Evolutionary conservation across 768 basidiomycete species (phyloP), one percentile per base, ranked within the genome.

Genomic region (Steccherinum ochraceum): DNA sequence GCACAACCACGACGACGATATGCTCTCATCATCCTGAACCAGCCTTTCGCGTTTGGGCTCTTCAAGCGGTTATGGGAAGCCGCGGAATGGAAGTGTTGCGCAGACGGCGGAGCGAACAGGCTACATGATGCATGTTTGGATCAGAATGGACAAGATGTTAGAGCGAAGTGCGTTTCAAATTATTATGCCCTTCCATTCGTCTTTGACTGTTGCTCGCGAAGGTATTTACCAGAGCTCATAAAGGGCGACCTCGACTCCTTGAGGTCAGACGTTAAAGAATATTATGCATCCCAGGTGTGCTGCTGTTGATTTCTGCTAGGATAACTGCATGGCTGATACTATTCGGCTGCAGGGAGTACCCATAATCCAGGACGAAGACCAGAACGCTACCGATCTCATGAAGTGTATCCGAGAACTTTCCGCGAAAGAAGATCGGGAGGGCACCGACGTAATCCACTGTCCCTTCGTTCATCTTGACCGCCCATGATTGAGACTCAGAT

Each of bases 181-280:
- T 16, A 35, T 56, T 40, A 30, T 44, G 44, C 44, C 47, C 46
- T 48, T 18, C 56, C 42, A 42, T 27, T 49, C 46, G 19, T 12
- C 16, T 35, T 16, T 35, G 30, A 35, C 16, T 35, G 7, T 35
- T 16, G 7, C 7, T 35, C 30, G 23, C 40, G 7, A 51, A 90
- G 89, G 16, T 92, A 78, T 63, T 62, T 84, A 4, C 96, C 96
- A 0, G 78, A 93, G 63, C 65, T 95, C 19, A 86, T 99, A 61
- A 94, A 90, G 66, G 96, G 95, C 23, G 96, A 99, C 66, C 67
- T 98, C 24, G 96, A 98, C 64, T 97, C 93, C 7, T 62, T 96
- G 40, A 75, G 89, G 11, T 64, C 72, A 1, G 89, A 93, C 42
- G 93, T 95, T 4, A 72, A 72, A 41, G 62, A 63, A 23, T 92